phyloP scores from a whole-genome alignment of 2,329 filamentous ascomycete species.

The Alternaria triticimaculans region DNA sequence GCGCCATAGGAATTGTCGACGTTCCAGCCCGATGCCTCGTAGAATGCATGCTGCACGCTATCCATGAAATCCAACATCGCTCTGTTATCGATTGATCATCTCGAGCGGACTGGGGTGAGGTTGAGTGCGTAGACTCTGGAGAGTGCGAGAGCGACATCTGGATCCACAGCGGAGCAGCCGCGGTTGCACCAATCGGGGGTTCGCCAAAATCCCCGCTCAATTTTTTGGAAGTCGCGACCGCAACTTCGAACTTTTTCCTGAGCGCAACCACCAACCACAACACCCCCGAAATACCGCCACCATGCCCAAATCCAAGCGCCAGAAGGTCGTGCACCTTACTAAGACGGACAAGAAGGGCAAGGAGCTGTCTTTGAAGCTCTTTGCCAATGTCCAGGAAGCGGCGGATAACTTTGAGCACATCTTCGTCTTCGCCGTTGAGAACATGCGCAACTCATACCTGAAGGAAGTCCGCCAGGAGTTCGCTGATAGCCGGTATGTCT shows the following conservation, averaged over 20 bases:
- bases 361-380: constrained; percentile 84
- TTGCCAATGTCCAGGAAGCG: constrained; percentile 84
- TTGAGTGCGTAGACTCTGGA: constrained; percentile 7
- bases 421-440: constrained; percentile 92
- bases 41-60: constrained; percentile 91
- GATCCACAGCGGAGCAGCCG: constrained; percentile 25
- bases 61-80: constrained; percentile 97
- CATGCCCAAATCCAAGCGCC: constrained; percentile 97
- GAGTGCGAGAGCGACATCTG: constrained; percentile 1
- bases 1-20: constrained; percentile 90
- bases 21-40: constrained; percentile 85
- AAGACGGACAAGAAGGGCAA: constrained; percentile 95
- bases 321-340: constrained; percentile 86
- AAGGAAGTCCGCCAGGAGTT: constrained; percentile 89
- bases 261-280: constrained; percentile 18
- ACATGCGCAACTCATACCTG: constrained; percentile 97
- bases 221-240: constrained; percentile 26
- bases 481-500: constrained; percentile 76
- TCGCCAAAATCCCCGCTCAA: constrained; percentile 44
- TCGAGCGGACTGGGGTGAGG: constrained; percentile 6
- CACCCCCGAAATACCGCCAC: constrained; percentile 39
- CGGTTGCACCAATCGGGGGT: constrained; percentile 37
- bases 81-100: constrained; percentile 35
- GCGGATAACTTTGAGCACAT: constrained; percentile 86
- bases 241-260: constrained; percentile 35